A percentile compares a stretch with the other conserved stretches of the same genome.
Evolutionary conservation across 179 eudicot species (phyloP).

Genomic region (Vitellaria paradoxa): DNA sequence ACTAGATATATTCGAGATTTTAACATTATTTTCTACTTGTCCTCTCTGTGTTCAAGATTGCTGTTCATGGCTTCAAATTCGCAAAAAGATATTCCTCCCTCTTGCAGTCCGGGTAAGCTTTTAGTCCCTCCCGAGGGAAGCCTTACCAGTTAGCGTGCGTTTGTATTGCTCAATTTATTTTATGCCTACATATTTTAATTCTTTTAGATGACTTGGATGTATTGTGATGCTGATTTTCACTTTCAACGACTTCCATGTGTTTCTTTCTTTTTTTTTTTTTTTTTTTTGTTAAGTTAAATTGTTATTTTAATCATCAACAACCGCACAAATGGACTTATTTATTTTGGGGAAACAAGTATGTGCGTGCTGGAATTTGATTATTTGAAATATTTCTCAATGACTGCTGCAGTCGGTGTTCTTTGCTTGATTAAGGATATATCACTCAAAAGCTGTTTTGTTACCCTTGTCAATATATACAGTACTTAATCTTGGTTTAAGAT

Average conservation of each 20-base stretch:
- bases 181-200: background rate
- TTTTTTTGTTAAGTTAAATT: background rate
- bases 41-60: conserved; percentile 1
- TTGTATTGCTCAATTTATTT: background rate
- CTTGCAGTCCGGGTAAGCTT: conserved; percentile 28
- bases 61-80: conserved; percentile 51
- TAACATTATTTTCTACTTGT: background rate
- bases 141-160: background rate
- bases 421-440: background rate
- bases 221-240: background rate
- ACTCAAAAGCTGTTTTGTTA: background rate
- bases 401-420: background rate
- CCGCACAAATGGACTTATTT: background rate
- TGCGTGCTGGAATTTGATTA: background rate
- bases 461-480: background rate
- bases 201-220: background rate
- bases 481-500: background rate
- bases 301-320: no score
- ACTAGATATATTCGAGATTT: background rate
- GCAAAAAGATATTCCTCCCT: conserved; percentile 31
- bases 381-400: background rate
- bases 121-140: background rate
- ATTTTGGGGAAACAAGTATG: background rate
- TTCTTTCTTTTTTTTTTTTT: background rate
- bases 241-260: background rate